Percentiles rank a stretch among this genome's conserved stretches.
phyloP scores from a whole-genome alignment of 768 basidiomycete genomes.

The Boletus pseudo-olivaceus region DNA sequence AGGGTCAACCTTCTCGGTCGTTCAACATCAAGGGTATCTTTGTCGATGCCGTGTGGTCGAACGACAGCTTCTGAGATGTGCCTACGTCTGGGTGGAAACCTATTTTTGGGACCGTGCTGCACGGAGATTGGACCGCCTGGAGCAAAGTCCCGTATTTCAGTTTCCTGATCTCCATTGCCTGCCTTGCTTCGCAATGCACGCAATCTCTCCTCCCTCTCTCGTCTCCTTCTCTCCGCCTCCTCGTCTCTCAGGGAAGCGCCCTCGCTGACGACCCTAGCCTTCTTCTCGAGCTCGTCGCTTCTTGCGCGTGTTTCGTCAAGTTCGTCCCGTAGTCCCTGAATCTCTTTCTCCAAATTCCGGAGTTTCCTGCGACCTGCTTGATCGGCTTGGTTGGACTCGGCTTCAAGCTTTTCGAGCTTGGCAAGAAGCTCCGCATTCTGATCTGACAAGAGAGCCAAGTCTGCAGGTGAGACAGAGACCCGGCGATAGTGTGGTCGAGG shows the following conservation, averaged over 20 bases:
- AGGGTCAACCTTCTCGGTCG: constrained; percentile 18
- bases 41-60: constrained; percentile 8
- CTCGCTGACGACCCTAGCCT: constrained; percentile 43
- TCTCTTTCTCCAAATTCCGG: constrained; percentile 75
- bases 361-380: constrained; percentile 65
- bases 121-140: constrained; percentile 47
- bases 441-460: constrained; percentile 69
- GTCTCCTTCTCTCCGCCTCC: constrained; percentile 28
- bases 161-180: constrained; percentile 28
- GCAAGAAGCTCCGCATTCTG: constrained; percentile 79
- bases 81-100: constrained; percentile 23
- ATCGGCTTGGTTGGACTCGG: constrained; percentile 65
- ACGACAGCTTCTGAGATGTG: constrained; percentile 28
- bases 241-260: constrained; percentile 26
- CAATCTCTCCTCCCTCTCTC: constrained; percentile 48
- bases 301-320: constrained; percentile 71
- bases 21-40: constrained; percentile 5
- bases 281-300: constrained; percentile 70
- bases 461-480: constrained; percentile 63
- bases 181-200: constrained; percentile 47
- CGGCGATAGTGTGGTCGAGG: constrained; percentile 32
- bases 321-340: constrained; percentile 67
- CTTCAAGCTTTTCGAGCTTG: constrained; percentile 73
- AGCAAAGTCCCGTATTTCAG: constrained; percentile 54
- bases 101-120: constrained; percentile 16